These are phyloP conservation scores for Plantago ovata DNA, from an alignment of 257 asterid species.

Conservation along the genomic window DNA sequence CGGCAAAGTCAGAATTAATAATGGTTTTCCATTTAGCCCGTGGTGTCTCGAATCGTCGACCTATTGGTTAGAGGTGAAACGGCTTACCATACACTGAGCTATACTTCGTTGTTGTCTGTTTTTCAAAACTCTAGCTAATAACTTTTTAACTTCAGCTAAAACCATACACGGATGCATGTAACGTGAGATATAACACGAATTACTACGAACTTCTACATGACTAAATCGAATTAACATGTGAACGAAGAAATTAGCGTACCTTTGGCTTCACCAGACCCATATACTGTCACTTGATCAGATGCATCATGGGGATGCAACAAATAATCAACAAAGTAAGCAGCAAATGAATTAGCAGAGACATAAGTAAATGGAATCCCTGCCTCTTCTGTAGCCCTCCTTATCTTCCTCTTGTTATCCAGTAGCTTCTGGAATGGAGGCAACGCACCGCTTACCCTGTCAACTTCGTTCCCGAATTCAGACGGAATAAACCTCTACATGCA, in stretches of 20 bases:
- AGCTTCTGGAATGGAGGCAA: neutral
- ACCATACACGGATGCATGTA: too few relatives aligned
- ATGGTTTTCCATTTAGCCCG: too few relatives aligned
- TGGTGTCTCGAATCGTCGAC: too few relatives aligned
- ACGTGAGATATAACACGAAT: too few relatives aligned
- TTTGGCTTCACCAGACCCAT: constrained; percentile 54
- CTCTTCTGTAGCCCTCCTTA: constrained; percentile 63
- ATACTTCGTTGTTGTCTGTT: too few relatives aligned
- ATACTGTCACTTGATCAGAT: constrained; percentile 29
- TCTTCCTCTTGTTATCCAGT: constrained; percentile 62
- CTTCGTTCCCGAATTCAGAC: constrained; percentile 68
- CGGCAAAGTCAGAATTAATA: too few relatives aligned
- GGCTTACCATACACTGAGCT: too few relatives aligned
- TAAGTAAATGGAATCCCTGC: constrained; percentile 62
- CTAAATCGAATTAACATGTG: neutral
- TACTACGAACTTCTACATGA: too few relatives aligned
- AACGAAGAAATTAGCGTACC: constrained; percentile 22
- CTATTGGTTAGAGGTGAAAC: too few relatives aligned
- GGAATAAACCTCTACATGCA: constrained; percentile 56
- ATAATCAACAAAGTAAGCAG: constrained; percentile 44
- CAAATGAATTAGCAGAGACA: constrained; percentile 57
- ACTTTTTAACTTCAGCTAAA: too few relatives aligned
- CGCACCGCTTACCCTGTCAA: constrained; percentile 22
- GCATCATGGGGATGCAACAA: neutral
- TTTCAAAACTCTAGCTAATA: too few relatives aligned